Conservation (phyloP, 441 rosid species). For the Adansonia rubrostipa region DNA sequence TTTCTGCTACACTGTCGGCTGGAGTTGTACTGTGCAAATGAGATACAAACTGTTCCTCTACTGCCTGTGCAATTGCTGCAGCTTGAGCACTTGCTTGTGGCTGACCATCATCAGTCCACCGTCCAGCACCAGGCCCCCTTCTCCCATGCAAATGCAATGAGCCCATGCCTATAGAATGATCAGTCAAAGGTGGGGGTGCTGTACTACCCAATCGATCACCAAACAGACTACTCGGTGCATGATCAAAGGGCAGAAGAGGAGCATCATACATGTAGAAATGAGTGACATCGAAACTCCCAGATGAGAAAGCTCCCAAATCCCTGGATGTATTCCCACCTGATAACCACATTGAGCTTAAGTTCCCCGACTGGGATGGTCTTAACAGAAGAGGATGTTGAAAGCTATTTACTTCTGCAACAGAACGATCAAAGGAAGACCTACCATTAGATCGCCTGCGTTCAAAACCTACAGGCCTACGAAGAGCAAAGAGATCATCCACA, state of each 20-base stretch:
- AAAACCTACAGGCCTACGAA: conserved; percentile 88
- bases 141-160: conserved; percentile 70
- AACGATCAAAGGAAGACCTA: conserved; percentile 75
- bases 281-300: conserved; percentile 80
- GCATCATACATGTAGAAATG: conserved; percentile 96
- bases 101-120: conserved; percentile 98
- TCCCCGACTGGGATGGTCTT: conserved; percentile 82
- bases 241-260: conserved; percentile 86
- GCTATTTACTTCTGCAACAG: conserved; percentile 79
- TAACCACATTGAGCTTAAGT: conserved; percentile 67
- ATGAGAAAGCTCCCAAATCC: conserved; percentile 73
- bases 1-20: conserved; percentile 51
- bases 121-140: conserved; percentile 85
- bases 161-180: conserved; percentile 81
- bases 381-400: conserved; percentile 93
- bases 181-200: conserved; percentile 79
- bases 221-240: conserved; percentile 66
- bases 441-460: conserved; percentile 86
- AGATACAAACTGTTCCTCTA: conserved; percentile 86
- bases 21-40: conserved; percentile 62
- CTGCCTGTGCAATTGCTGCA: conserved; percentile 84
- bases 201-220: conserved; percentile 71
- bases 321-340: conserved; percentile 71
- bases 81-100: conserved; percentile 87
- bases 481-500: conserved; percentile 92